Evolutionary conservation across 495 filamentous ascomycete species (phyloP).

Genomic region (Letharia lupina): DNA sequence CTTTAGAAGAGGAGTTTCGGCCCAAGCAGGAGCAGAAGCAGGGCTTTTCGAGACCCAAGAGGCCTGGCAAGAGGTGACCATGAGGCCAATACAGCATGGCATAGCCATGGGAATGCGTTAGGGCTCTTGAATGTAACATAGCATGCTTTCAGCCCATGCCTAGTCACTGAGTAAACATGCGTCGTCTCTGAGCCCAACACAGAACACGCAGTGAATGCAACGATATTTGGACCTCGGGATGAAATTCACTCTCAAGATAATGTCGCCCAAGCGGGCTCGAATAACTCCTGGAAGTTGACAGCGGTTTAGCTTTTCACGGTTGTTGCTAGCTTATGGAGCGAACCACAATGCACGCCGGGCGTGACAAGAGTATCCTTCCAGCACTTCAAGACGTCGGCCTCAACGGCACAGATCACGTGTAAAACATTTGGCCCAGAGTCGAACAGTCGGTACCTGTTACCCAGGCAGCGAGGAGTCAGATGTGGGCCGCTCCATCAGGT

Average conservation of each 20-base stretch:
- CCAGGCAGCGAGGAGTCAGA: neutral
- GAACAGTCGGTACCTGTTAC: neutral
- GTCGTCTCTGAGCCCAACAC: neutral
- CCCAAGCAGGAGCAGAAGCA: slow-evolving; percentile 60
- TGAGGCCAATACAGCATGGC: neutral
- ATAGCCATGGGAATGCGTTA: neutral
- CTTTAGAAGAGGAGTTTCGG: slow-evolving; percentile 66
- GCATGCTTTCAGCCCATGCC: neutral
- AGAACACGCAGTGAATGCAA: neutral
- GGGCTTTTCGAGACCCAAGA: slow-evolving; percentile 81
- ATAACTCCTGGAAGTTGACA: too few species aligned
- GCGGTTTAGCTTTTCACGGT: too few species aligned
- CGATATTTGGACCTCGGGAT: neutral
- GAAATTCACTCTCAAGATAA: neutral
- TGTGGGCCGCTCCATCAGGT: too few species aligned
- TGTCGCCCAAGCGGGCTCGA: too few species aligned
- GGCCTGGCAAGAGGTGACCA: slow-evolving; percentile 51
- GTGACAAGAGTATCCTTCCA: neutral
- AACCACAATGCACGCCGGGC: neutral
- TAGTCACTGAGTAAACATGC: neutral
- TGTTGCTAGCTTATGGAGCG: too few species aligned
- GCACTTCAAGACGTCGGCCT: neutral
- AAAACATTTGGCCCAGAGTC: neutral
- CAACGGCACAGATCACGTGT: neutral
- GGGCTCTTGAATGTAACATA: neutral